These are phyloP conservation scores for Alternaria conjuncta DNA, from an alignment of 2,329 filamentous ascomycete species.

Conservation along the genomic window DNA sequence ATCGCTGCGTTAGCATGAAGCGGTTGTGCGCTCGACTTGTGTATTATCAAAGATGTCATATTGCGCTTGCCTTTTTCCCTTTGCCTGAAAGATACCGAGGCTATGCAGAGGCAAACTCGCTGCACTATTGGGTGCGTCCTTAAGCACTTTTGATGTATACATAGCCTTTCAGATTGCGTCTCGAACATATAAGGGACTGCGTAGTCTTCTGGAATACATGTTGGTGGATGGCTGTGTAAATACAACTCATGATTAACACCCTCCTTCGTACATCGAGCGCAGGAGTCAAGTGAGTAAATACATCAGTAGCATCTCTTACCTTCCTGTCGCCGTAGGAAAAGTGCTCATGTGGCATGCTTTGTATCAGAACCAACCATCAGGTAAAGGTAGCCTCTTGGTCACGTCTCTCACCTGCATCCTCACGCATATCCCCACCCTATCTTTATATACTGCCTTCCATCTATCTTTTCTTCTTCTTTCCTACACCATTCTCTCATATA, in stretches of 20 bases:
- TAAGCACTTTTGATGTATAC: no score
- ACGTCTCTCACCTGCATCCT: no score
- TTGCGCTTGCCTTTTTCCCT: not conserved
- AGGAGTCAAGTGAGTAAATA: not conserved
- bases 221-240: not conserved
- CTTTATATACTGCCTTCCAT: no score
- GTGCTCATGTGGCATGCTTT: not conserved
- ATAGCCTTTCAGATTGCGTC: no score
- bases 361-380: no score
- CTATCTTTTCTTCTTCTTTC: no score
- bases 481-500: no score
- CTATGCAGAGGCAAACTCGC: not conserved
- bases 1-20: not conserved
- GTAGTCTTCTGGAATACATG: no score
- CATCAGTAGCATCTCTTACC: fast-evolving
- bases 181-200: no score
- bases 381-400: no score
- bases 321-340: fast-evolving
- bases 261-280: not conserved
- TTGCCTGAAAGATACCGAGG: not conserved
- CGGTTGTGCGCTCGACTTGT: slow-evolving; percentile 5
- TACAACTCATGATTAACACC: not conserved
- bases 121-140: slow-evolving; percentile 1
- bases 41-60: no score
- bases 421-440: no score